phyloP scores from a whole-genome alignment of 129 eudicot genomes.

The Heracleum sosnowskyi region DNA sequence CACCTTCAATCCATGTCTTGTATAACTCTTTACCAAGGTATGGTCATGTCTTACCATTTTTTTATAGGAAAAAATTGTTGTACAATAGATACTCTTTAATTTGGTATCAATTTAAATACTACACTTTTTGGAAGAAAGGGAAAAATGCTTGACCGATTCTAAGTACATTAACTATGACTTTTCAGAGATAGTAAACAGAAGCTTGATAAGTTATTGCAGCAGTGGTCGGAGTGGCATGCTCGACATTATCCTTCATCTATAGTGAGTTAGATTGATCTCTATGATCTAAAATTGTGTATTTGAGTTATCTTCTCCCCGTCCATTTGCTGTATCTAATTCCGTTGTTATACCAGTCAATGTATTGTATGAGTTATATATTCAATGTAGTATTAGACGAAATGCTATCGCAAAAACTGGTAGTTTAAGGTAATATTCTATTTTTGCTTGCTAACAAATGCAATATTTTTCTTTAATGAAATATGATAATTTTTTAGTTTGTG shows the following conservation, averaged over 20 bases:
- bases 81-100: background rate
- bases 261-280: conserved; percentile 28
- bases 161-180: conserved; percentile 13
- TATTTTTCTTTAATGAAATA: background rate
- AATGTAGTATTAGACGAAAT: background rate
- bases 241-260: conserved; percentile 35
- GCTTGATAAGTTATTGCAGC: conserved; percentile 80
- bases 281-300: background rate
- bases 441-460: background rate
- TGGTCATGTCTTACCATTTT: background rate
- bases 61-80: background rate
- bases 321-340: background rate
- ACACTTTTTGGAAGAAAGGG: background rate
- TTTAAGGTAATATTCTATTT: background rate
- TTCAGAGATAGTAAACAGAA: conserved; percentile 75
- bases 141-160: conserved; percentile 10
- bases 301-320: background rate
- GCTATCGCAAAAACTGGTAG: background rate
- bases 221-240: conserved; percentile 93
- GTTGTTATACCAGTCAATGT: background rate
- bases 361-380: background rate
- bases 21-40: conserved; percentile 77
- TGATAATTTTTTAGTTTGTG: background rate
- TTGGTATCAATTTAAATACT: no score
- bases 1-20: conserved; percentile 68